Conservation (phyloP, 1,284 basidiomycete species). For the Ustilago xerochloae region DNA sequence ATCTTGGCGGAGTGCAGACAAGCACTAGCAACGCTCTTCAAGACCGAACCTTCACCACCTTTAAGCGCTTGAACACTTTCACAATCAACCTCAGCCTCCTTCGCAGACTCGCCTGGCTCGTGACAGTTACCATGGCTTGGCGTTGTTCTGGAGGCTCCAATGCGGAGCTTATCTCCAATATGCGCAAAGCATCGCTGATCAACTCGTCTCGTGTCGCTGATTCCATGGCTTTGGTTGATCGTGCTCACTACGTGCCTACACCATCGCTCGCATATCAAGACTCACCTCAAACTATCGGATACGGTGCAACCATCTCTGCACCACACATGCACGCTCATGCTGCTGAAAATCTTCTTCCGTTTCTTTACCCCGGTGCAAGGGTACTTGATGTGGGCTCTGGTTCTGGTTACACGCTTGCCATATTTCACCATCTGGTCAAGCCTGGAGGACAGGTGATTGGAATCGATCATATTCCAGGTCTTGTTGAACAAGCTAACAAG, state of each 20-base stretch:
- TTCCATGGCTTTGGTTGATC: slow-evolving; percentile 55
- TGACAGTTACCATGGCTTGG: slow-evolving; percentile 85
- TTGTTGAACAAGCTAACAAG: slow-evolving; percentile 73
- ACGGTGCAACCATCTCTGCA: slow-evolving; percentile 86
- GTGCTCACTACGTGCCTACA: slow-evolving; percentile 74
- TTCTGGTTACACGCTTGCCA: slow-evolving; percentile 58
- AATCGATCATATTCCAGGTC: slow-evolving; percentile 82
- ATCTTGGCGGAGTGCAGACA: background rate
- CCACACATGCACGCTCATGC: slow-evolving; percentile 90
- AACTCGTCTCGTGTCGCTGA: slow-evolving; percentile 37
- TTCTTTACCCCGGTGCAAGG: slow-evolving; percentile 76
- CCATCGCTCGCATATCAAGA: slow-evolving; percentile 75
- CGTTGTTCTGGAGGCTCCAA: slow-evolving; percentile 78
- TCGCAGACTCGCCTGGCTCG: background rate
- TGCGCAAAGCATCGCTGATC: slow-evolving; percentile 74
- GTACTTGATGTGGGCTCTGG: slow-evolving; percentile 78
- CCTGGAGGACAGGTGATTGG: slow-evolving; percentile 76
- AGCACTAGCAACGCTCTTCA: background rate
- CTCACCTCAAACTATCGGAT: slow-evolving; percentile 82
- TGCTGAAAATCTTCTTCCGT: slow-evolving; percentile 77
- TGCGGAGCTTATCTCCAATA: slow-evolving; percentile 78
- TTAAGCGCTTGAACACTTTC: no score
- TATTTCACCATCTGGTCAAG: slow-evolving; percentile 59
- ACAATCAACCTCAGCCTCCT: background rate
- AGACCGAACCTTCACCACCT: background rate